phyloP scores from a whole-genome alignment of 495 filamentous ascomycete species.

The Hypoxylon crocopeplum region DNA sequence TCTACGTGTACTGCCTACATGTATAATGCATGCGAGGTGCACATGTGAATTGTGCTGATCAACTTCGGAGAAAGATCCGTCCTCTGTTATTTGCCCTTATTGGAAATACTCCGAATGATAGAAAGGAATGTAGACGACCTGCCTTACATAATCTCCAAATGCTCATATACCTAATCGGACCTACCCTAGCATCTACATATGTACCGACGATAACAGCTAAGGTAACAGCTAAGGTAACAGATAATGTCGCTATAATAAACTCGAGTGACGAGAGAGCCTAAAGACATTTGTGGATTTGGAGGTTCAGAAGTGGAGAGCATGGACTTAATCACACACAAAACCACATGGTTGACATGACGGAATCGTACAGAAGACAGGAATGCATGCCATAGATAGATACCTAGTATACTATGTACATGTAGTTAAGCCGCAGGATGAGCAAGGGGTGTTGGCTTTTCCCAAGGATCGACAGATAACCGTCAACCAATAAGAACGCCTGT shows the following conservation, averaged over 20 bases:
- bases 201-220: too few relatives aligned
- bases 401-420: neutral
- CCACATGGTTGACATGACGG: slow-evolving; percentile 30
- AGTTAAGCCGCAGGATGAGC: slow-evolving; percentile 29
- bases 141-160: too few relatives aligned
- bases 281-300: too few relatives aligned
- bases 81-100: neutral
- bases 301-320: too few relatives aligned
- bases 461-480: slow-evolving; percentile 36
- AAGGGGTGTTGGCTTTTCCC: too few relatives aligned
- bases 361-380: slow-evolving; percentile 20
- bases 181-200: neutral
- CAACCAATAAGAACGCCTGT: slow-evolving; percentile 16
- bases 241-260: neutral
- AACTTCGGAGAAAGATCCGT: slow-evolving; percentile 13
- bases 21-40: neutral
- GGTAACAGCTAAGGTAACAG: too few relatives aligned
- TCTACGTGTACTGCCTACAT: slow-evolving; percentile 2
- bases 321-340: slow-evolving; percentile 20
- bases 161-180: slow-evolving; percentile 25
- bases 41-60: neutral
- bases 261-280: neutral
- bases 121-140: too few relatives aligned
- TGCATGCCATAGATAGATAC: slow-evolving; percentile 25
- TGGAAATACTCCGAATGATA: too few relatives aligned